Percentiles rank a stretch among this genome's conserved stretches.
Evolutionary conservation across 2,329 filamentous ascomycete genomes (phyloP).

Genomic region (Ceratocystis colombiana): DNA sequence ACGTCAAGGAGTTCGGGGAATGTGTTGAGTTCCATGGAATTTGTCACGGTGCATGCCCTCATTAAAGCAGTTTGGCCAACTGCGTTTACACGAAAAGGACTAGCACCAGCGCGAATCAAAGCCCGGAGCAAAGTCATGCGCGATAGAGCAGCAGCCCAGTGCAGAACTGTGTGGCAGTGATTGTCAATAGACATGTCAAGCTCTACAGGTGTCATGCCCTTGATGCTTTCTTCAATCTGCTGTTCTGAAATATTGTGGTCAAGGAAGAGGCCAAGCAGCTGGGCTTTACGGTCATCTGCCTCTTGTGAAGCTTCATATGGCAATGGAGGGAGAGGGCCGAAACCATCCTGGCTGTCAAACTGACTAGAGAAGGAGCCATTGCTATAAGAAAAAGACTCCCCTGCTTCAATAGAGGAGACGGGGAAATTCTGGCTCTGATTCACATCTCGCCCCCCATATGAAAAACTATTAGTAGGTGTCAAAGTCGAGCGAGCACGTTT

Average conservation of each 20-base stretch:
- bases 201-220: slow-evolving; percentile 64
- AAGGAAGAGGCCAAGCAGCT: slow-evolving; percentile 74
- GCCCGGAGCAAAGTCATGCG: slow-evolving; percentile 72
- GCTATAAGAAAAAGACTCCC: slow-evolving; percentile 65
- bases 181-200: slow-evolving; percentile 87
- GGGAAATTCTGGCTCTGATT: slow-evolving; percentile 45
- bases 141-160: slow-evolving; percentile 91
- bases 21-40: slow-evolving; percentile 81
- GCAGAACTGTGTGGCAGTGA: slow-evolving; percentile 78
- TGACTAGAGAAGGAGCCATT: slow-evolving; percentile 33
- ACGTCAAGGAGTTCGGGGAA: slow-evolving; percentile 88
- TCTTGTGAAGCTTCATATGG: slow-evolving; percentile 51
- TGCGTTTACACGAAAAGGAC: slow-evolving; percentile 76
- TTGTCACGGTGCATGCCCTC: slow-evolving; percentile 84
- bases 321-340: slow-evolving; percentile 54
- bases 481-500: slow-evolving; percentile 58
- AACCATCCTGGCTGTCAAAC: slow-evolving; percentile 36
- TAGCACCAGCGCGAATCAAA: slow-evolving; percentile 74
- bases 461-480: slow-evolving; percentile 49
- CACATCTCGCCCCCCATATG: slow-evolving; percentile 37
- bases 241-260: slow-evolving; percentile 61
- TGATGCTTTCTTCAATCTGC: slow-evolving; percentile 65
- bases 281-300: slow-evolving; percentile 67
- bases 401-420: slow-evolving; percentile 67
- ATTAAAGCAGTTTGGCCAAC: slow-evolving; percentile 88